phyloP scores from a whole-genome alignment of 2,329 filamentous ascomycete genomes.

The Arthrobotrys megalospora region DNA sequence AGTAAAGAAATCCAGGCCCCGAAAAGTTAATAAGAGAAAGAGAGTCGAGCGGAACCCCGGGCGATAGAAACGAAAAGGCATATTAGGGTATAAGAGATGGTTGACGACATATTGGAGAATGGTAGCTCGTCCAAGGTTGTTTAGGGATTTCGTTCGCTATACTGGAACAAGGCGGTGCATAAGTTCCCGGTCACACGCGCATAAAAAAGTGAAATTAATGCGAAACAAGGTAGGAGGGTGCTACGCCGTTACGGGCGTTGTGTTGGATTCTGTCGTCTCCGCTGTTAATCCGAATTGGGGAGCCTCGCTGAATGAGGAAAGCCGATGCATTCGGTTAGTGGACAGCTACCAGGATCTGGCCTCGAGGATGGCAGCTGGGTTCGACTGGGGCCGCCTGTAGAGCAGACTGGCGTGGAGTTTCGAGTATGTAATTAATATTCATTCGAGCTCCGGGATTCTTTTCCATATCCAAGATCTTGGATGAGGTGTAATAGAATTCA shows the following conservation, averaged over 20 bases:
- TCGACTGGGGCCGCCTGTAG: background rate
- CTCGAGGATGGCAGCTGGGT: slow-evolving; percentile 6
- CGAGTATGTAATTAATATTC: slow-evolving; percentile 3
- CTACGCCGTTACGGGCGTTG: slow-evolving; percentile 37
- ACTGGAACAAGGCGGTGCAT: slow-evolving; percentile 37
- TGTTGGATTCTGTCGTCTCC: slow-evolving; percentile 51
- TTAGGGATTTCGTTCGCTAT: slow-evolving; percentile 13
- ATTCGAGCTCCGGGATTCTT: background rate
- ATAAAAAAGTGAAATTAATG: slow-evolving; percentile 52
- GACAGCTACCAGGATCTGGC: slow-evolving; percentile 7
- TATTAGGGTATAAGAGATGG: slow-evolving; percentile 32
- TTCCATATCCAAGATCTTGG: slow-evolving; percentile 2
- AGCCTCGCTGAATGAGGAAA: slow-evolving; percentile 12
- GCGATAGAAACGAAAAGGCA: slow-evolving; percentile 25
- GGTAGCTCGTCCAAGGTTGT: background rate
- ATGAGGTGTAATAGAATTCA: background rate
- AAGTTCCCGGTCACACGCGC: slow-evolving; percentile 54
- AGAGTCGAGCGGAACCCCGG: slow-evolving; percentile 12
- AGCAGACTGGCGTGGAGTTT: background rate
- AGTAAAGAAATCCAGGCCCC: background rate
- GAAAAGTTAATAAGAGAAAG: slow-evolving; percentile 5
- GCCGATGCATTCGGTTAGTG: slow-evolving; percentile 49
- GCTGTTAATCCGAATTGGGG: slow-evolving; percentile 33
- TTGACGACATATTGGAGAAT: slow-evolving; percentile 25
- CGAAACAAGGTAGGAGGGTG: slow-evolving; percentile 54